phyloP scores from a whole-genome alignment of 2,329 filamentous ascomycete genomes.

The Coniochaeta prunicola region DNA sequence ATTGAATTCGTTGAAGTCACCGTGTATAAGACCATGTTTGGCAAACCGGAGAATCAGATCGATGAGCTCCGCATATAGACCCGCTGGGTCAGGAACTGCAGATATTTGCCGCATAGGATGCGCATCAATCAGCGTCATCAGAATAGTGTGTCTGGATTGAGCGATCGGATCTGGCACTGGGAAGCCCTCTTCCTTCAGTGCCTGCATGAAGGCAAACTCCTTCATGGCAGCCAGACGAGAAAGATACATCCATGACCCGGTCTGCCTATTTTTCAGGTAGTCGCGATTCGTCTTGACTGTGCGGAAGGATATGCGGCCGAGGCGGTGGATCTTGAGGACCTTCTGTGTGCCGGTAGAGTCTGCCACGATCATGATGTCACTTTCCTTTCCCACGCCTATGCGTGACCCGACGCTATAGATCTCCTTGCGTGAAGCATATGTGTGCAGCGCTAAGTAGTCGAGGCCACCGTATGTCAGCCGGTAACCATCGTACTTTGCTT shows the following conservation, averaged over 20 bases:
- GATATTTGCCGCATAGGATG: conserved; percentile 88
- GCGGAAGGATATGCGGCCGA: conserved; percentile 94
- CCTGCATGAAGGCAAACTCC: conserved; percentile 92
- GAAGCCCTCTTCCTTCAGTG: conserved; percentile 75
- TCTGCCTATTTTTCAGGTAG: conserved; percentile 71
- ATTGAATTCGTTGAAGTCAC: conserved; percentile 99
- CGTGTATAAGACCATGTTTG: conserved; percentile 84
- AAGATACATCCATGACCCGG: conserved; percentile 97
- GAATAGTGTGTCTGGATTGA: conserved; percentile 89
- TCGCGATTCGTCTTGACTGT: conserved; percentile 94
- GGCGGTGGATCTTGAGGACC: conserved; percentile 90
- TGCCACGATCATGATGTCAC: conserved; percentile 91
- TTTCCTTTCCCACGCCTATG: conserved; percentile 95
- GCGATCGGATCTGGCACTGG: conserved; percentile 81
- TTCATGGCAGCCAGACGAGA: conserved; percentile 87
- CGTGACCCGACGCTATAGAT: conserved; percentile 92
- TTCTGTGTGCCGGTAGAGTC: conserved; percentile 68
- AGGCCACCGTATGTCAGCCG: conserved; percentile 92
- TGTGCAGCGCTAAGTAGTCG: conserved; percentile 93
- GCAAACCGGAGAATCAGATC: conserved; percentile 78
- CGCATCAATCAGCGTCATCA: conserved; percentile 91
- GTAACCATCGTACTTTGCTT: conserved; percentile 96
- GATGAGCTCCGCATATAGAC: conserved; percentile 88
- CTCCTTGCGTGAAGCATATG: conserved; percentile 69
- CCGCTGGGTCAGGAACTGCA: conserved; percentile 71